Conservation (phyloP, 2,329 filamentous ascomycete genomes). For the Sphaerulina vaccinii region DNA sequence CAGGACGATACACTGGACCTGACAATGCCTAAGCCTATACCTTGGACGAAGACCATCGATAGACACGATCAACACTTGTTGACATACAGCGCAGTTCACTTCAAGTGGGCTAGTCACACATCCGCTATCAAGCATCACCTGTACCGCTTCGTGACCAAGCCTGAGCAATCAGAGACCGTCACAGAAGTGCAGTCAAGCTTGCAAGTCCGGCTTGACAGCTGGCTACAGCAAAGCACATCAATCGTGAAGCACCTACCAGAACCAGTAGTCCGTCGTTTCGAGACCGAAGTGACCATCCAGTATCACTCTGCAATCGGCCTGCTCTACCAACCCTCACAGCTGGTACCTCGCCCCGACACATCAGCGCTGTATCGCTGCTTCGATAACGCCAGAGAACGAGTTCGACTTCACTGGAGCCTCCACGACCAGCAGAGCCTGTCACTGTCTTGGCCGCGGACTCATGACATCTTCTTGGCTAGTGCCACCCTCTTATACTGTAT, state of each 20-base stretch:
- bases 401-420: neutral
- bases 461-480: conserved; percentile 4
- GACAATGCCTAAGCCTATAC: neutral
- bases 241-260: neutral
- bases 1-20: conserved; percentile 12
- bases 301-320: conserved; percentile 7
- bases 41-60: neutral
- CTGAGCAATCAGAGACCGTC: neutral
- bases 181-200: neutral
- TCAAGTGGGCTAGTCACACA: conserved; percentile 9
- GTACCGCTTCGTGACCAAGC: neutral
- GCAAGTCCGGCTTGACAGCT: neutral
- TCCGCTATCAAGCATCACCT: conserved; percentile 11
- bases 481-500: conserved; percentile 4
- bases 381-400: neutral
- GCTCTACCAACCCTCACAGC: conserved; percentile 9
- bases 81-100: conserved; percentile 4
- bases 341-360: too few species aligned
- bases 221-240: neutral
- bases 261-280: neutral
- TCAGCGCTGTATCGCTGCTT: neutral
- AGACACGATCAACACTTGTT: conserved; percentile 7
- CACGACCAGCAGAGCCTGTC: neutral
- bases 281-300: neutral
- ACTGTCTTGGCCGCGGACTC: conserved; percentile 3